Conservation (phyloP, 2,329 filamentous ascomycete genomes). For the Fusarium stilboides region DNA sequence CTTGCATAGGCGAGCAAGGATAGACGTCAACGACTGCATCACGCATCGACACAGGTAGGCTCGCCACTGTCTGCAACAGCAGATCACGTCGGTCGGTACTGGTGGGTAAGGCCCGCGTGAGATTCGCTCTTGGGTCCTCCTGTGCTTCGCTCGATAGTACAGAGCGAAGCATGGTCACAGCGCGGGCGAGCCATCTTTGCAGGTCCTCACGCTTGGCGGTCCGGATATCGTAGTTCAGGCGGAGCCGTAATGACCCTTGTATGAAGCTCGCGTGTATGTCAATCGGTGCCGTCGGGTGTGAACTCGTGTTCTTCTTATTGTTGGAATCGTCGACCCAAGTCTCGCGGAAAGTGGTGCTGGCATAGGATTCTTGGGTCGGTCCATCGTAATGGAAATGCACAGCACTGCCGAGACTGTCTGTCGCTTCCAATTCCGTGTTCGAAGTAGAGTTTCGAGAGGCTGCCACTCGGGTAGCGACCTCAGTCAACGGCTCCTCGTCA, state of each 20-base stretch:
- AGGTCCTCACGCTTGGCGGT: conserved; percentile 12
- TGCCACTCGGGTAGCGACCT: conserved; percentile 15
- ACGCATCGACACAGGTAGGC: conserved; percentile 14
- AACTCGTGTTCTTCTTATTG: conserved; percentile 10
- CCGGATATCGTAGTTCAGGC: conserved; percentile 10
- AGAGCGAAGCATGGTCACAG: conserved; percentile 13
- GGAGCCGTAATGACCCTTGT: conserved; percentile 12
- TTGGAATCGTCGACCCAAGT: conserved; percentile 11
- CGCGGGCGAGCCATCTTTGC: conserved; percentile 14
- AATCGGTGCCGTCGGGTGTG: conserved; percentile 12
- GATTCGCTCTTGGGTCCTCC: conserved; percentile 6
- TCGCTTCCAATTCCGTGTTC: conserved; percentile 15
- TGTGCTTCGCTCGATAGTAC: conserved; percentile 10
- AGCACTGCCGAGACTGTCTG: conserved; percentile 13
- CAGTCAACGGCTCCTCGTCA: conserved; percentile 15
- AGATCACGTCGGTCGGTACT: conserved; percentile 15
- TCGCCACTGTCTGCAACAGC: conserved; percentile 12
- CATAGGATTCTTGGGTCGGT: conserved; percentile 12
- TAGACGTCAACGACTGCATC: conserved; percentile 15
- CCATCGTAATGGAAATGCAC: conserved; percentile 15
- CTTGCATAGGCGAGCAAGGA: conserved; percentile 14
- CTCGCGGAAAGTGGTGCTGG: conserved; percentile 11
- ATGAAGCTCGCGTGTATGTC: conserved; percentile 13
- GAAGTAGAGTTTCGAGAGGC: conserved; percentile 16
- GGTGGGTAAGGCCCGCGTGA: conserved; percentile 12